phyloP scores from a whole-genome alignment of 768 basidiomycete species.

The Boletus reticulatus region DNA sequence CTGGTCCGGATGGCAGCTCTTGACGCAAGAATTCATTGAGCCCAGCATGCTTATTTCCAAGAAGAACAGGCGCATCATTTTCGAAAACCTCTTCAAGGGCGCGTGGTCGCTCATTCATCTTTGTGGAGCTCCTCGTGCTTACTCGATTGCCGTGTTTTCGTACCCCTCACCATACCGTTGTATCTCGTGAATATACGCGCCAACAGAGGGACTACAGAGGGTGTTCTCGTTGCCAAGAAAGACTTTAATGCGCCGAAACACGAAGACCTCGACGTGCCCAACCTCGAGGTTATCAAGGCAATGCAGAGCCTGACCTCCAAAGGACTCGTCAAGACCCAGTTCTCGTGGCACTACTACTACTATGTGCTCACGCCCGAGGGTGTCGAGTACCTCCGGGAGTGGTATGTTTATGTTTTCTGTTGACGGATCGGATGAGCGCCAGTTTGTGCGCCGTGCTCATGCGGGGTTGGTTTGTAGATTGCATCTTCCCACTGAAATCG shows the following conservation, averaged over 20 bases:
- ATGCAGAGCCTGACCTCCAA: constrained; percentile 66
- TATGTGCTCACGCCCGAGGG: constrained; percentile 97
- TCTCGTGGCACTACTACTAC: constrained; percentile 99
- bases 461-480: constrained; percentile 49
- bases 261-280: constrained; percentile 78
- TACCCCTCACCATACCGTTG: no score
- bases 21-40: constrained; percentile 26
- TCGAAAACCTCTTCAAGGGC: constrained; percentile 99
- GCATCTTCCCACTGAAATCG: constrained; percentile 93
- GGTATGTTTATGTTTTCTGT: constrained; percentile 34
- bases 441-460: background rate
- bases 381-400: constrained; percentile 95
- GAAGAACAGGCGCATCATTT: constrained; percentile 91
- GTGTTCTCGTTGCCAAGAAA: constrained; percentile 98
- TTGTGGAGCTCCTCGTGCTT: background rate
- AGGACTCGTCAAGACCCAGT: constrained; percentile 97
- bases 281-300: constrained; percentile 70
- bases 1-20: constrained; percentile 22
- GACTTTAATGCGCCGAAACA: constrained; percentile 98
- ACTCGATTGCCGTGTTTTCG: no score
- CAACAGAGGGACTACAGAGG: constrained; percentile 55
- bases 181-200: no score
- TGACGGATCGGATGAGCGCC: background rate
- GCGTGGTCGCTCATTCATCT: constrained; percentile 21
- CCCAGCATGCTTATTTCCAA: constrained; percentile 95